Evolutionary conservation across 306 rosid genomes (phyloP), one percentile per base, ranked within the genome.

Genomic region (Cicer bijugum): DNA sequence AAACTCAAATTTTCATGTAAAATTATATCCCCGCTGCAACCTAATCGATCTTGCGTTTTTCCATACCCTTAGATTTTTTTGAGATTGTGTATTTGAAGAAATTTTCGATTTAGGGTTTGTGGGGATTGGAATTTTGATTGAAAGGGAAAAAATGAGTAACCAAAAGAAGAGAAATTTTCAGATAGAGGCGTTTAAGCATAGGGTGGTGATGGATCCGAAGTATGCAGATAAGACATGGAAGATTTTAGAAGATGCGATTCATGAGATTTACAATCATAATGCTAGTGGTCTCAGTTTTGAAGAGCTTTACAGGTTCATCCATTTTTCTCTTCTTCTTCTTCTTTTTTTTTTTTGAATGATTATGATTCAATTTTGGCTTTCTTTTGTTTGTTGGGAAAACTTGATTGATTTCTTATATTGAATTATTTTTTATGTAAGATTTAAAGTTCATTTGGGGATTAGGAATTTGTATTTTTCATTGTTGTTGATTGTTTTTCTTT

Each of bases 231-330:
- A 89, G 86, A 93, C 97, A 1, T 93, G 98, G 97, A 90, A 88
- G 86, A 76, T 93, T 82, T 84, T 93, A 9, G 97, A 93, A 77
- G 97, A 90, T 74, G 98, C 98, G 44, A 93, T 93, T 79, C 89
- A 85, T 20, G 98, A 93, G 86, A 93, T 93, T 72, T 90, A 93
- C 81, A 93, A 90, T 57, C 98, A 90, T 76, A 93, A 93, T 85
- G 98, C 98, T 17, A 93, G 98, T 78, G 97, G 98, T 38, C 96
- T 93, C 60, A 93, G 98, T 79, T 93, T 93, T 44, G 98, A 93
- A 83, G 97, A 93, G 87, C 97, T 93, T 71, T 93, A 93, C 83
- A 90, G 98, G 98, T 93, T 82, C 72, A 2, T 60, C 52, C 50
- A 8, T 61, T 47, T 67, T 20, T 33, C 4, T 35, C 0, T 11